Evolutionary conservation across 768 basidiomycete genomes (phyloP), one percentile per base, ranked within the genome.

Genomic region (Amanita pseudoporphyria): DNA sequence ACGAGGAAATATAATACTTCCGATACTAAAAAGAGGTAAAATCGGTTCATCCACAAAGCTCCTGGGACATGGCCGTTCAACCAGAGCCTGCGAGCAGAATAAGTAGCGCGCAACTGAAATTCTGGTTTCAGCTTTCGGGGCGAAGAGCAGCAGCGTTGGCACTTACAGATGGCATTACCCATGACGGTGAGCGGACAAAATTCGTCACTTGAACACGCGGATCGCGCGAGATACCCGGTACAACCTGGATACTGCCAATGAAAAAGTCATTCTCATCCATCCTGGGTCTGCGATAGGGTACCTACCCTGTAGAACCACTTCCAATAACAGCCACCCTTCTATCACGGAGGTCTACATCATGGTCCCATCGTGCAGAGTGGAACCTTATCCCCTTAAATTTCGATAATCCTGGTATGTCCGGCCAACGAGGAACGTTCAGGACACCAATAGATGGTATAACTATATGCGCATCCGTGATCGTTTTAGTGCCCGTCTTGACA

Each of bases 281-380:
- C 12, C 45, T 9, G 10, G 33, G 16, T 9, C 10, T 6, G 18
- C 3, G 16, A 37, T 2, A 18, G n/a, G 22, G n/a, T 9, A 46
- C 59, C 9, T 44, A 59, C 42, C 58, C 66, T 19, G 60, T 59
- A 10, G 57, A 44, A 42, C 76, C 81, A 53, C 78, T 79, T 7
- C 80, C 82, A 52, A 82, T 69, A 5, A 83, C 73, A 1, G 72
- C 79, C 5, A 84, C 70, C 9, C 65, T 64, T 58, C 78, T 79
- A 6, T 66, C 66, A 6, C 57, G 57, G 19, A 81, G 60, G 9
- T 70, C 62, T 4, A 70, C 62, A 6, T 62, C 62, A 1, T 60
- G 47, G 24, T 70, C 57, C 78, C 80, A 83, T 13, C 64, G 54
- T 6, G 76, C 73, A 5, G 77, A 75, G 59, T 82, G 81, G 52